Evolutionary conservation across 2,329 filamentous ascomycete genomes (phyloP).

Genomic region (Huntiella bhutanensis): DNA sequence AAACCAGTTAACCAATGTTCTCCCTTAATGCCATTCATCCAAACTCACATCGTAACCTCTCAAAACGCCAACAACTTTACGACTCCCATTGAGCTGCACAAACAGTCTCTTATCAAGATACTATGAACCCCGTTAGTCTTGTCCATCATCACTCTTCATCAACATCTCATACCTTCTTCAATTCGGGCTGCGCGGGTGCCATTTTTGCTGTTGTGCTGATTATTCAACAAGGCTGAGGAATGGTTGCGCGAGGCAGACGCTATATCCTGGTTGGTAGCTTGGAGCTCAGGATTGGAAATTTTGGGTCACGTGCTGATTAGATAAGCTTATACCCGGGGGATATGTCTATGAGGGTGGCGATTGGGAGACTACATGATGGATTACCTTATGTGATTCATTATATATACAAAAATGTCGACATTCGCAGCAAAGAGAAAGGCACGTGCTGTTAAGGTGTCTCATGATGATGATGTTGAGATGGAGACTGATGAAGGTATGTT

Average conservation of each 20-base stretch:
- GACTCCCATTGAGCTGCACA: conserved; percentile 91
- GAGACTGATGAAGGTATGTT: conserved; percentile 7
- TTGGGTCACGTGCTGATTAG: conserved; percentile 31
- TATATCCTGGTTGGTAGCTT: neutral
- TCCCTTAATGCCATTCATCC: neutral
- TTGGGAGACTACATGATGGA: neutral
- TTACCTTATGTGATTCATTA: neutral
- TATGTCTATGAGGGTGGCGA: neutral
- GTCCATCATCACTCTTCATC: neutral
- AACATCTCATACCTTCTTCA: conserved; percentile 64
- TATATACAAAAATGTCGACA: conserved; percentile 27
- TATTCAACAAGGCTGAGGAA: neutral
- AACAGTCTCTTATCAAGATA: conserved; percentile 99
- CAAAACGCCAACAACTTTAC: conserved; percentile 87
- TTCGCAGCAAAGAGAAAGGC: conserved; percentile 47
- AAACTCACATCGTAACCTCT: conserved; percentile 80
- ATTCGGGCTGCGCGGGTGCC: conserved; percentile 96
- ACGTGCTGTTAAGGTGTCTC: conserved; percentile 54
- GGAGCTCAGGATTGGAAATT: conserved; percentile 13
- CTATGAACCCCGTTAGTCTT: conserved; percentile 28
- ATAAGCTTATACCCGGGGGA: conserved; percentile 16
- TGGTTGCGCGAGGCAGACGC: neutral
- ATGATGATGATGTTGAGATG: conserved; percentile 35
- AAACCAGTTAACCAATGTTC: neutral
- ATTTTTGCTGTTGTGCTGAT: conserved; percentile 29